Evolutionary conservation across 129 eudicot species (phyloP).

Genomic region (Solidago caesia): DNA sequence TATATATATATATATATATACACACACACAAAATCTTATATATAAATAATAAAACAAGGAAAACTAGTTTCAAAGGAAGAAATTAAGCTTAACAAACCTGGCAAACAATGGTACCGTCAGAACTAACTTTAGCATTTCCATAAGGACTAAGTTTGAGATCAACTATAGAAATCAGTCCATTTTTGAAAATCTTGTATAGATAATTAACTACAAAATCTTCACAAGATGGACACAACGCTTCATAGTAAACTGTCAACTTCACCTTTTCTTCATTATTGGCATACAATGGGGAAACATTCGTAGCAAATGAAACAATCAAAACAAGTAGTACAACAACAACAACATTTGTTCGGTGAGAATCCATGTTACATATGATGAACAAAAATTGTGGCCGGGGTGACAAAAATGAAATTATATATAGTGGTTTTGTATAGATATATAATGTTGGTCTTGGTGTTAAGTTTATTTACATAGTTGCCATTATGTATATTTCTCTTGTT

Average conservation of each 20-base stretch:
- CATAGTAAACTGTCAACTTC: constrained; percentile 53
- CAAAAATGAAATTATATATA: neutral
- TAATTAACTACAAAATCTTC: constrained; percentile 54
- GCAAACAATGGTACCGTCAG: constrained; percentile 56
- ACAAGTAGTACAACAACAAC: neutral
- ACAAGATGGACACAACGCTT: constrained; percentile 64
- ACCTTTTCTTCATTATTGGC: constrained; percentile 39
- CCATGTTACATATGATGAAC: constrained; percentile 1
- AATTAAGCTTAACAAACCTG: constrained; percentile 40
- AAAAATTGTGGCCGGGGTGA: neutral
- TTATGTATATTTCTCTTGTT: neutral
- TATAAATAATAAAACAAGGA: too few relatives aligned
- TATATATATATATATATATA: too few relatives aligned
- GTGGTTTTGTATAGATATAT: neutral
- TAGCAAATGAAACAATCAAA: constrained; percentile 2
- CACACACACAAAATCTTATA: too few relatives aligned
- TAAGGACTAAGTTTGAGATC: constrained; percentile 70
- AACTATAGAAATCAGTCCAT: constrained; percentile 46
- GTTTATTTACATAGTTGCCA: constrained; percentile 15
- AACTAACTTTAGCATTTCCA: constrained; percentile 57
- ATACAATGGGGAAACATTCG: neutral
- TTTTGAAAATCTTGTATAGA: constrained; percentile 49
- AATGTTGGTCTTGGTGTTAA: neutral
- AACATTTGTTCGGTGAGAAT: constrained; percentile 3
- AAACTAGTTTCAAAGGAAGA: too few relatives aligned